Base-by-base conservation (phyloP, 768 basidiomycete species). In the Lentinula lateritia region DNA sequence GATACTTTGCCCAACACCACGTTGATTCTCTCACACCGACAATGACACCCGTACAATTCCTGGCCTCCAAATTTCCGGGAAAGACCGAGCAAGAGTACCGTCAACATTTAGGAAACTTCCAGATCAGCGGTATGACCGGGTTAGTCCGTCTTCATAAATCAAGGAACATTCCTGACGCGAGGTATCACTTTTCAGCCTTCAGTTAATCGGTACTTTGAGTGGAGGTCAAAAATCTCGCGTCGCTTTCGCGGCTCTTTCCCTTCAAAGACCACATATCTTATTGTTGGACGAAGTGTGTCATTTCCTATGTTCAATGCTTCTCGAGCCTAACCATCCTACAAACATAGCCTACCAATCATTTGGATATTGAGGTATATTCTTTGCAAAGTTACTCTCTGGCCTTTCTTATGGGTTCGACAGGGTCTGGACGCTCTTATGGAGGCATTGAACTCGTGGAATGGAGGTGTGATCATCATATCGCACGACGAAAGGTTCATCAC, bases 151-250 rank as follows among this genome's bases (percentile, higher is more conserved):
- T 50, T 58, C 12, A 50, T 39, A 23, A 39, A 6, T 0, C 1
- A 2, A 5, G 10, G 9, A 46, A n/a, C 9, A 50, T 43, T 32
- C 34, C 35, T 38, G n/a, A n/a, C 10, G 3, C 36, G 12, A 38
- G 53, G 58, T 34, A 61, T 28, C 28, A 16, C 32, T 1, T 10
- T 28, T 64, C 55, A 90, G 89, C 36, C 73, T 98, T 66, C 96
- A 98, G 69, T 76, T 83, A 63, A 98, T 98, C 65, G 93, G 88
- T 23, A 98, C 95, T 0, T 75, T 98, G 12, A 92, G 89, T 67
- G 96, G 95, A 73, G 96, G 96, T 72, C 96, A 98, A 69, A 98
- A 98, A 74, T 92, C 89, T 61, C 88, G 96, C 66, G 96, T 98
- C 13, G 93, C 95, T 1, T 98, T 98, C 74, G 87, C 95, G 2